Evolutionary conservation across 2,329 filamentous ascomycete genomes (phyloP).

Genomic region (Sarocladium oryzae): DNA sequence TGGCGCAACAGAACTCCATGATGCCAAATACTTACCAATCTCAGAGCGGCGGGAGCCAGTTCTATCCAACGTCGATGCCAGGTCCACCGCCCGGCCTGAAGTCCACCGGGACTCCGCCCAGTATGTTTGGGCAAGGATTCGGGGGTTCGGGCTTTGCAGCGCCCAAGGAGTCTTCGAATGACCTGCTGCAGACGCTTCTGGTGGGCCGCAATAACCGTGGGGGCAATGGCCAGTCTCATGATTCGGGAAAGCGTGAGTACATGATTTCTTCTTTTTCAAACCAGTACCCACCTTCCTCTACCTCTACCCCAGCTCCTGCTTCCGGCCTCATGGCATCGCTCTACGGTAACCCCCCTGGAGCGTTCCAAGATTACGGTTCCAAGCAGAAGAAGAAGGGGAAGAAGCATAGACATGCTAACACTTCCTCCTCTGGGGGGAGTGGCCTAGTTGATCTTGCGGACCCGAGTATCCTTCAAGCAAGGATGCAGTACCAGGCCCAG

Average conservation of each 20-base stretch:
- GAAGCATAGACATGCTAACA: conserved; percentile 99
- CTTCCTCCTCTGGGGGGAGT: conserved; percentile 99
- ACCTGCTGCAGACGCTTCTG: conserved; percentile 69
- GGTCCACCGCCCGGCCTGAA: conserved; percentile 93
- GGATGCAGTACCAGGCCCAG: conserved; percentile 84
- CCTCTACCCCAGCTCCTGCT: conserved; percentile 80
- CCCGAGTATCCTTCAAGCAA: conserved; percentile 98
- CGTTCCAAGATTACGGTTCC: conserved; percentile 84
- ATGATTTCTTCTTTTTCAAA: conserved; percentile 88
- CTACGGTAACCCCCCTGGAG: conserved; percentile 79
- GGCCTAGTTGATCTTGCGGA: conserved; percentile 99
- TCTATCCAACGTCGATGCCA: conserved; percentile 79
- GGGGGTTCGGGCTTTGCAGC: conserved; percentile 62
- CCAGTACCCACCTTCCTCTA: conserved; percentile 75
- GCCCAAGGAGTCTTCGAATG: conserved; percentile 61
- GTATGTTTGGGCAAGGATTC: conserved; percentile 88
- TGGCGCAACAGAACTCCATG: conserved; percentile 84
- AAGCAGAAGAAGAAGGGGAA: conserved; percentile 99
- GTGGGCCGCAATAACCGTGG: conserved; percentile 60
- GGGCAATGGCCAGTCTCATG: conserved; percentile 65
- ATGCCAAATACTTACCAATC: conserved; percentile 62
- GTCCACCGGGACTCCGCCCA: conserved; percentile 87
- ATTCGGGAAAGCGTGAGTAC: conserved; percentile 97
- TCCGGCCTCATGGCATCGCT: conserved; percentile 86
- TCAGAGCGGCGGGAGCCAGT: conserved; percentile 55